Evolutionary conservation across 331 rosid genomes (phyloP).

Genomic region (Rhamnella rubrinervis): DNA sequence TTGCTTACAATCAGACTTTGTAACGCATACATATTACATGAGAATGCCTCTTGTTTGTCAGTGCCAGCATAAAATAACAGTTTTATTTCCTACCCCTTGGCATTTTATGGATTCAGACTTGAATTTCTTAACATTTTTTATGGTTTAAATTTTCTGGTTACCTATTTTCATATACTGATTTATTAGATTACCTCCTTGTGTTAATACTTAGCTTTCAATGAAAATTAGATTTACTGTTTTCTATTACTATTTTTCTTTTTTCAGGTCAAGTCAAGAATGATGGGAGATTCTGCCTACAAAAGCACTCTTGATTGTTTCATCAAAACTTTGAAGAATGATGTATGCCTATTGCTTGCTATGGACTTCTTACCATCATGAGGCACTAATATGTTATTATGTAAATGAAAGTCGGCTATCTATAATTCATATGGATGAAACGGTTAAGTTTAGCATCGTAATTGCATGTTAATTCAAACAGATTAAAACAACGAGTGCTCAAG

Average conservation of each 20-base stretch:
- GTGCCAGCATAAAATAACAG: neutral
- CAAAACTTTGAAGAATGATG: slow-evolving; percentile 88
- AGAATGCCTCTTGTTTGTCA: neutral
- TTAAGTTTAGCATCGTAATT: neutral
- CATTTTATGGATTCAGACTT: neutral
- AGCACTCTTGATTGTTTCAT: slow-evolving; percentile 84
- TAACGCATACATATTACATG: neutral
- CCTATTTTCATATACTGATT: slow-evolving; percentile 3
- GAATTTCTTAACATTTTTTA: neutral
- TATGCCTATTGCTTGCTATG: slow-evolving; percentile 27
- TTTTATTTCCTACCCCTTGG: neutral
- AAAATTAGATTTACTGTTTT: neutral
- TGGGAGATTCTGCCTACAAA: slow-evolving; percentile 94
- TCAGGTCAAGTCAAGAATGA: slow-evolving; percentile 99
- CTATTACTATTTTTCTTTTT: slow-evolving; percentile 24
- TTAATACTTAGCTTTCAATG: neutral
- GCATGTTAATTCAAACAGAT: neutral
- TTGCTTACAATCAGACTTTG: neutral
- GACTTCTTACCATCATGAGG: neutral
- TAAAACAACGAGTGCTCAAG: neutral
- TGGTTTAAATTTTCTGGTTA: neutral
- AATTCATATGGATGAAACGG: neutral
- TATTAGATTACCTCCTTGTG: slow-evolving; percentile 1
- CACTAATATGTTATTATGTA: neutral
- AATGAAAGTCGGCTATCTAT: neutral